Evolutionary conservation across 805 yeast genomes (phyloP).

Genomic region (Torulaspora microellipsoides): DNA sequence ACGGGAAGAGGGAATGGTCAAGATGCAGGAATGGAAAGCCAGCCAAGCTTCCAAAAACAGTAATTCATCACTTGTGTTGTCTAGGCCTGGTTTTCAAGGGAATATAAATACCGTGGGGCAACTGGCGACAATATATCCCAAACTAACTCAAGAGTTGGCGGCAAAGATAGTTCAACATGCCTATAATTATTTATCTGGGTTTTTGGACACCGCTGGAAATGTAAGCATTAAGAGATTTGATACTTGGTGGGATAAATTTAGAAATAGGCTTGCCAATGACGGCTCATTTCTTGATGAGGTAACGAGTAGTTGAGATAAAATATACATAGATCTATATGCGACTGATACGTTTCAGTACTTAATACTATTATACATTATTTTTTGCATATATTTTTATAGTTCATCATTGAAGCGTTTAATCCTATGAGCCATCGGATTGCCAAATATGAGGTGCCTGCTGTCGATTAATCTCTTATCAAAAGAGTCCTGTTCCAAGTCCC

Average conservation of each 20-base stretch:
- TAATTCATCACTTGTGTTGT: slow-evolving; percentile 32
- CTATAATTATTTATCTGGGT: slow-evolving; percentile 85
- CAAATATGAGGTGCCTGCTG: slow-evolving; percentile 65
- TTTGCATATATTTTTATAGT: slow-evolving; percentile 26
- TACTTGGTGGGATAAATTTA: slow-evolving; percentile 94
- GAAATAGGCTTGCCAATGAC: slow-evolving; percentile 65
- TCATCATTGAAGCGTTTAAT: slow-evolving; percentile 51
- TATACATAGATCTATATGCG: not conserved
- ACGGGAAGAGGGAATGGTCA: slow-evolving; percentile 55
- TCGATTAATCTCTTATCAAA: slow-evolving; percentile 40
- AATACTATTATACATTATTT: not conserved
- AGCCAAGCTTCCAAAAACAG: slow-evolving; percentile 11
- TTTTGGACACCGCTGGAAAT: slow-evolving; percentile 70
- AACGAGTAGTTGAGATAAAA: slow-evolving; percentile 20
- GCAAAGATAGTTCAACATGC: slow-evolving; percentile 89
- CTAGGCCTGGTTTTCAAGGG: slow-evolving; percentile 24
- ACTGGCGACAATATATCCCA: slow-evolving; percentile 36
- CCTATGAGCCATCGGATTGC: slow-evolving; percentile 68
- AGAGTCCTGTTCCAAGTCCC: slow-evolving; percentile 33
- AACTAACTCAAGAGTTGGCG: slow-evolving; percentile 59
- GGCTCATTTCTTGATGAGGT: slow-evolving; percentile 70
- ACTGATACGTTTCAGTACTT: not conserved
- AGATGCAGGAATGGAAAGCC: slow-evolving; percentile 43
- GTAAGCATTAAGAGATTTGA: slow-evolving; percentile 86
- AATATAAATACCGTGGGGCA: slow-evolving; percentile 29